Conservation (phyloP, 2,329 filamentous ascomycete genomes). For the Xylogone sp. region DNA sequence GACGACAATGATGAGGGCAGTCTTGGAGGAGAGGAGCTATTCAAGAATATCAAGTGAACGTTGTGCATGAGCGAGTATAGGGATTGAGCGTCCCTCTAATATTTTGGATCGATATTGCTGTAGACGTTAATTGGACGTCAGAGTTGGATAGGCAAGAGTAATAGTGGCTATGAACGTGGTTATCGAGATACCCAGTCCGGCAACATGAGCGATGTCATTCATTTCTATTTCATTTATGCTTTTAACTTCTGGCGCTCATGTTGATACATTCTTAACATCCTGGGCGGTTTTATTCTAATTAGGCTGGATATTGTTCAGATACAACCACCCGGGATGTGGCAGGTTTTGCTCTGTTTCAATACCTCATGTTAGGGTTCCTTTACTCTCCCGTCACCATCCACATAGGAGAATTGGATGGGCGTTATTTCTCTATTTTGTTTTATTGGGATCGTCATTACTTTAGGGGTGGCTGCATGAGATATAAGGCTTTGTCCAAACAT, state of each 20-base stretch:
- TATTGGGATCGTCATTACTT: no score
- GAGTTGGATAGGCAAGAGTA: not conserved
- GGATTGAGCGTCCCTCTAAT: conserved; percentile 3
- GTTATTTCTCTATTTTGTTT: no score
- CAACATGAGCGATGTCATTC: conserved; percentile 18
- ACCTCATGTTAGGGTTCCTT: no score
- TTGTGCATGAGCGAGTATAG: not conserved
- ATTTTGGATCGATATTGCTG: conserved; percentile 15
- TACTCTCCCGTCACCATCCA: no score
- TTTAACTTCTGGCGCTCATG: conserved; percentile 11
- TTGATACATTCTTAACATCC: conserved; percentile 10
- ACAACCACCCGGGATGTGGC: not conserved
- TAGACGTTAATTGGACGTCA: conserved; percentile 4
- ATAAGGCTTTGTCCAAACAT: no score
- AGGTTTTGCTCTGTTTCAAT: not conserved
- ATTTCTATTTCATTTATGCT: conserved; percentile 9
- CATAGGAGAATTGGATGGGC: no score
- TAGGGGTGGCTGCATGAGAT: no score
- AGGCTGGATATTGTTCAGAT: not conserved
- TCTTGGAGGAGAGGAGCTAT: conserved; percentile 29
- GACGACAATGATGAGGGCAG: conserved; percentile 23
- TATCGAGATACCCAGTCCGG: conserved; percentile 21
- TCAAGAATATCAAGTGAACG: conserved; percentile 30
- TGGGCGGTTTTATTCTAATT: conserved; percentile 7
- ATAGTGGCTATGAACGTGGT: not conserved